These are phyloP conservation scores for Tetrahymena elliotti DNA, from an alignment of 73 alveolate genomes.

Conservation along the genomic window DNA sequence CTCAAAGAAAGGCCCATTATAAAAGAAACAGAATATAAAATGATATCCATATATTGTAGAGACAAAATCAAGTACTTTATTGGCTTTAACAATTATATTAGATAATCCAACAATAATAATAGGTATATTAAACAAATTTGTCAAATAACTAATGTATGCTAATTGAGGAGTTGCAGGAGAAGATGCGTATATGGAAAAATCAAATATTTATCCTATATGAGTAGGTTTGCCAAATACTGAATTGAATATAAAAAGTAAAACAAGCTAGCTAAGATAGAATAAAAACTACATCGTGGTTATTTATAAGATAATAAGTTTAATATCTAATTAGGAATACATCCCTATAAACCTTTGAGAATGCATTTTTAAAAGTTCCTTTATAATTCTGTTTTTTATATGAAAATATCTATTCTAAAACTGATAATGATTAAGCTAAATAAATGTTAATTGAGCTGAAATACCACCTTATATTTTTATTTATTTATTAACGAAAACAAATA, in stretches of 20 bases:
- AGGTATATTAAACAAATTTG: not conserved
- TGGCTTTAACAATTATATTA: not conserved
- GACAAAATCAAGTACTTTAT: not conserved
- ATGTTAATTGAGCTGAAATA: not conserved
- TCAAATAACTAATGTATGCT: not conserved
- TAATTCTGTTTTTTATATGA: too few relatives aligned
- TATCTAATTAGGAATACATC: not conserved
- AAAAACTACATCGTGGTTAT: not conserved
- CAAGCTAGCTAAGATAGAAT: not conserved
- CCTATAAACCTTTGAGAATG: not conserved
- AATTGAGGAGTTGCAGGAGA: not conserved
- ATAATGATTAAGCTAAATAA: not conserved
- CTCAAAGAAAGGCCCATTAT: not conserved
- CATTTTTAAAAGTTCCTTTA: not conserved
- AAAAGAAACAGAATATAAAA: not conserved
- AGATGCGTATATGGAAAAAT: not conserved
- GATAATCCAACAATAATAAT: not conserved
- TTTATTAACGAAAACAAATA: too few relatives aligned
- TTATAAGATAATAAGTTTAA: not conserved
- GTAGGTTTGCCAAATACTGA: not conserved
- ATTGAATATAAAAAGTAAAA: not conserved
- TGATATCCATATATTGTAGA: not conserved
- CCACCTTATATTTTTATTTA: not conserved
- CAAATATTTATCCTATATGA: not conserved
- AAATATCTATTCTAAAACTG: not conserved